Percentiles rank a stretch among this genome's conserved stretches.
These are phyloP conservation scores for Eimeria praecox DNA, from an alignment of 169 alveolate species.

Conservation along the genomic window DNA sequence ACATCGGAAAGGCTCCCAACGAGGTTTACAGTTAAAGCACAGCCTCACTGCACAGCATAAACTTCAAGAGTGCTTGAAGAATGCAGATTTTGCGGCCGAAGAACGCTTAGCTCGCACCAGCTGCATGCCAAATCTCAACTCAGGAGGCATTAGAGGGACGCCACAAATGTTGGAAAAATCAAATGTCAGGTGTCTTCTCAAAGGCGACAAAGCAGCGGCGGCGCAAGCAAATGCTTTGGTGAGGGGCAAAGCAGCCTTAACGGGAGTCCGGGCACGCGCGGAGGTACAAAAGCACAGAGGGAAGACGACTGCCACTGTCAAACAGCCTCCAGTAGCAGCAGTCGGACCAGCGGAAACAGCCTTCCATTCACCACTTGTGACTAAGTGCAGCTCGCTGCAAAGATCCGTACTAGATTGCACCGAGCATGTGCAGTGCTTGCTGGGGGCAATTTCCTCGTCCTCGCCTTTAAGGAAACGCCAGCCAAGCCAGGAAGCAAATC, in stretches of 20 bases:
- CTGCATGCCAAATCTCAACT: neutral
- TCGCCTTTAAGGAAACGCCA: neutral
- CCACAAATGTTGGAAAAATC: neutral
- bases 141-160: neutral
- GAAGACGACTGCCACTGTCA: neutral
- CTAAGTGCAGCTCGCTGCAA: neutral
- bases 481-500: neutral
- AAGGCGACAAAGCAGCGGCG: neutral
- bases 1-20: neutral
- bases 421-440: neutral
- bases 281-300: neutral
- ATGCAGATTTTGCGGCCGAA: neutral
- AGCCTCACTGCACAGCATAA: neutral
- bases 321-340: constrained; percentile 9
- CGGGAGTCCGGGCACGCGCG: neutral
- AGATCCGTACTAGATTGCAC: neutral
- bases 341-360: neutral
- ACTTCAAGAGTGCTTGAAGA: neutral
- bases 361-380: constrained; percentile 43
- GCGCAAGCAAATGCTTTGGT: neutral
- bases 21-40: neutral
- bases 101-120: neutral
- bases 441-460: neutral
- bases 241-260: neutral
- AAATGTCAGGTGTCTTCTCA: neutral